Percentiles rank a stretch among this genome's conserved stretches.
These are phyloP conservation scores for Lachancea meyersii DNA, from an alignment of 805 yeast species.

Conservation along the genomic window DNA sequence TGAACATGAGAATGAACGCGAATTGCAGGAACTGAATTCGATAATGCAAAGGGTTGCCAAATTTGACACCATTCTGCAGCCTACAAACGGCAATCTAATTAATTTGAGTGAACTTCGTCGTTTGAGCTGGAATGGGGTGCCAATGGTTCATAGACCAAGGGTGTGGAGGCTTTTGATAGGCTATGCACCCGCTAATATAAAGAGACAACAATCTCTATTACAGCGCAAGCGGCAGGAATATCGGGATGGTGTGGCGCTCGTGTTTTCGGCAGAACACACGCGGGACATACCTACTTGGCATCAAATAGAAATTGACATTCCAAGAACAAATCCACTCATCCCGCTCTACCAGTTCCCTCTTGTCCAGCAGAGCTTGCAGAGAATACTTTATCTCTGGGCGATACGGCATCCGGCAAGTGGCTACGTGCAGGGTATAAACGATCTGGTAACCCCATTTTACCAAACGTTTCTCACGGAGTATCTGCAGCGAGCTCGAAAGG, in stretches of 20 bases:
- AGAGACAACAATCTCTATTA: constrained; percentile 63
- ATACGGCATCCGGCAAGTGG: constrained; percentile 96
- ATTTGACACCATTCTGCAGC: constrained; percentile 56
- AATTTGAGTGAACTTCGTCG: constrained; percentile 66
- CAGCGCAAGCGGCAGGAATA: constrained; percentile 83
- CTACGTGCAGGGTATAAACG: constrained; percentile 96
- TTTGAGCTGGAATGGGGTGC: constrained; percentile 93
- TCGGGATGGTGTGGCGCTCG: constrained; percentile 62
- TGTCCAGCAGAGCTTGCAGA: constrained; percentile 74
- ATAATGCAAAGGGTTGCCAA: constrained; percentile 55
- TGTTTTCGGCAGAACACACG: constrained; percentile 45
- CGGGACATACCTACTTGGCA: constrained; percentile 84
- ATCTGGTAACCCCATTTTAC: constrained; percentile 85
- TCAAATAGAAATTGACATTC: constrained; percentile 91
- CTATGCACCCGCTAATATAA: constrained; percentile 78
- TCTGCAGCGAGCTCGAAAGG: constrained; percentile 37
- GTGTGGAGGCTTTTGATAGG: constrained; percentile 90
- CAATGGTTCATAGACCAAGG: constrained; percentile 68
- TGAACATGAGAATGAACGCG: constrained; percentile 28
- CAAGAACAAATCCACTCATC: constrained; percentile 85
- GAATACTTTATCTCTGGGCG: constrained; percentile 87
- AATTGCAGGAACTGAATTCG: constrained; percentile 46
- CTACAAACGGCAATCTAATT: constrained; percentile 43
- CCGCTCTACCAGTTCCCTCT: constrained; percentile 60
- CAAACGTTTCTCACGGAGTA: constrained; percentile 78